Percentiles rank a stretch among this genome's conserved stretches.
phyloP scores from a whole-genome alignment of 1,139 yeast genomes.

The Pichia terricola region DNA sequence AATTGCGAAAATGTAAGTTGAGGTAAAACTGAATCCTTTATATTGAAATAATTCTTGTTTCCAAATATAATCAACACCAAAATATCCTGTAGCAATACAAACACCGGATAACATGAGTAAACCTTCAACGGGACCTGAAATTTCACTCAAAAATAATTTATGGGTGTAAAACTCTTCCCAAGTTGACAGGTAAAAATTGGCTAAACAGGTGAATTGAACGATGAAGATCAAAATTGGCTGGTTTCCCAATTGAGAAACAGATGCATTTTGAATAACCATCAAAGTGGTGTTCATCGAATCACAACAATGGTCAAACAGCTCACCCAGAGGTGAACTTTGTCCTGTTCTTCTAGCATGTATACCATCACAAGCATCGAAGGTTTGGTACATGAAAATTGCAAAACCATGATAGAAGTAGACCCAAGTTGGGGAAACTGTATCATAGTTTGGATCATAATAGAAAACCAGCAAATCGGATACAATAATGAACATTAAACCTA shows the following conservation, averaged over 20 bases:
- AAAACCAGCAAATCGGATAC: slow-evolving; percentile 57
- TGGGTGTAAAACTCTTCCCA: slow-evolving; percentile 97
- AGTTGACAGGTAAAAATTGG: slow-evolving; percentile 81
- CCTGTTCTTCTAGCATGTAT: slow-evolving; percentile 89
- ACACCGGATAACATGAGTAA: slow-evolving; percentile 53
- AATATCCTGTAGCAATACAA: slow-evolving; percentile 53
- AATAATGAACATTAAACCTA: slow-evolving; percentile 65
- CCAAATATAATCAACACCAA: slow-evolving; percentile 64
- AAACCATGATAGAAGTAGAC: slow-evolving; percentile 70
- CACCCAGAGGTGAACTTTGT: slow-evolving; percentile 92
- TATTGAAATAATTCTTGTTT: slow-evolving; percentile 25
- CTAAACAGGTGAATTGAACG: slow-evolving; percentile 67
- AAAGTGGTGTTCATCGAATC: slow-evolving; percentile 87
- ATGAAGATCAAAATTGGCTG: slow-evolving; percentile 52
- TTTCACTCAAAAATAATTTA: slow-evolving; percentile 63
- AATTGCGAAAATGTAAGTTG: slow-evolving; percentile 27
- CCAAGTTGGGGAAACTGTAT: slow-evolving; percentile 65
- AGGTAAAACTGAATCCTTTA: slow-evolving; percentile 23
- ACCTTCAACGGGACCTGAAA: slow-evolving; percentile 96
- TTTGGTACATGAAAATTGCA: slow-evolving; percentile 84
- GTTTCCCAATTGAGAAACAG: slow-evolving; percentile 60
- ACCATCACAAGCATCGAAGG: slow-evolving; percentile 96
- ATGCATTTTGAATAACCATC: slow-evolving; percentile 61
- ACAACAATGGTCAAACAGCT: slow-evolving; percentile 85
- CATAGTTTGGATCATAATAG: slow-evolving; percentile 63